Evolutionary conservation across 352 stramenopile species (phyloP), one percentile per base, ranked within the genome.

Genomic region (Saprolegnia parasitica): DNA sequence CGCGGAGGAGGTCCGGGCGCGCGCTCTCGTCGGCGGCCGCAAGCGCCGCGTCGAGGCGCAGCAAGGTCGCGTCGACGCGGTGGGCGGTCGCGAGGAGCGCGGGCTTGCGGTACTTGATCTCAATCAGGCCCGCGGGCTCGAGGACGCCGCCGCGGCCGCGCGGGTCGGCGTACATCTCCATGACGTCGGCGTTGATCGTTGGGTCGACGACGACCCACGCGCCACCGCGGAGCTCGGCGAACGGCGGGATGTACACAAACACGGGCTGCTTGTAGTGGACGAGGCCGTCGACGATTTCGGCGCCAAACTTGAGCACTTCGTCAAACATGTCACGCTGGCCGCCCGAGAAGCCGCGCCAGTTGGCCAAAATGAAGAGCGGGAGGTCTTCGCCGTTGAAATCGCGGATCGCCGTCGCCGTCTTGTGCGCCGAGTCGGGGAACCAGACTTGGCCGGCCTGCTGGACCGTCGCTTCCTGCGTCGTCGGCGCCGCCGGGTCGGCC

Each of bases 321-420:
- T 99, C 96, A 80, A 99, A 99, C 98, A 99, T 99, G 75, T 99
- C 98, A 67, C 98, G 87, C 80, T 99, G 97, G 21, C 98, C 98
- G 60, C 98, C 98, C 35, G 95, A 99, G 82, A 99, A 99, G 55
- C 98, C 98, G 75, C 98, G 89, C 98, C 98, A 99, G 86, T 99
- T 99, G 47, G 97, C 97, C 67, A 99, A 97, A 65, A 99, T 98
- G 71, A 99, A 99, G 21, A 99, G 81, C 67, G 98, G 98, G 52
- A 99, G 81, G 73, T 99, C 97, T 77, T 99, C 98, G 26, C 93
- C 95, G 73, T 98, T 88, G 79, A 99, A 99, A 86, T 99, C 98
- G 70, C 94, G 93, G 81, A 99, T 99, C 32, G 98, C 98, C 71
- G 98, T 98, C 26, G 98, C 97, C 39, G 98, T 99, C 87, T 99